Base-by-base conservation (phyloP, 2,329 filamentous ascomycete species). In the Hymenoscyphus infarciens region DNA sequence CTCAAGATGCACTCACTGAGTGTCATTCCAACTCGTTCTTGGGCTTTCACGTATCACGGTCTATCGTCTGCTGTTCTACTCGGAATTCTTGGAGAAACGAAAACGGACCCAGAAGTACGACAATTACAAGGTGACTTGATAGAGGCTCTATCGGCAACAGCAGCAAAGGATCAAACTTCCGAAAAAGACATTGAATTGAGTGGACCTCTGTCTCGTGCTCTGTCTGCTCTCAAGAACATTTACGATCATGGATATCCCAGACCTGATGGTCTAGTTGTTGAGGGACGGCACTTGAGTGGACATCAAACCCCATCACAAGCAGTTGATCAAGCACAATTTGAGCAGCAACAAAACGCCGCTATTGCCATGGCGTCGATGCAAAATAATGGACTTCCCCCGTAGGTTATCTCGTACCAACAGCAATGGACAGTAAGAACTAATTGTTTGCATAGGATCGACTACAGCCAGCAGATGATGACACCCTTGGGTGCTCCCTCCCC, bases 21-120 rank as follows among this genome's bases (percentile, higher is more conserved):
- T 1, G 83, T 86, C 8, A 87, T 88, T 56, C 86, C 86, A 0
- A 88, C 86, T 0, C 78, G 86, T 29, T 87, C 84, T 62, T 88
- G 86, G 86, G 85, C 86, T 0, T 88, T 88, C 64, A 88, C 86
- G 0, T 88, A 88, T 63, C 85, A 88, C 68, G 85, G 86, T 1
- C 79, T 88, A 7, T 88, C 85, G 8, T 88, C 86, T 0, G 86
- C 86, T 1, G 79, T 88, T 3, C 77, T 88, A 3, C 81, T 88
- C 8, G 85, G 85, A 16, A 86, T 88, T 58, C 71, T 87, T 1
- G 83, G 82, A 57, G 85, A 87, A 67, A 87, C 85, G 1, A 87
- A 87, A 72, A 77, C 82, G 2, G 85, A 88, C 63, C 83, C 83
- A 0, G 85, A 87, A 69, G 82, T 88, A 1, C 81, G 85, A 22